Evolutionary conservation across 2,329 filamentous ascomycete species (phyloP).

Genomic region (Phialemoniopsis sp.): DNA sequence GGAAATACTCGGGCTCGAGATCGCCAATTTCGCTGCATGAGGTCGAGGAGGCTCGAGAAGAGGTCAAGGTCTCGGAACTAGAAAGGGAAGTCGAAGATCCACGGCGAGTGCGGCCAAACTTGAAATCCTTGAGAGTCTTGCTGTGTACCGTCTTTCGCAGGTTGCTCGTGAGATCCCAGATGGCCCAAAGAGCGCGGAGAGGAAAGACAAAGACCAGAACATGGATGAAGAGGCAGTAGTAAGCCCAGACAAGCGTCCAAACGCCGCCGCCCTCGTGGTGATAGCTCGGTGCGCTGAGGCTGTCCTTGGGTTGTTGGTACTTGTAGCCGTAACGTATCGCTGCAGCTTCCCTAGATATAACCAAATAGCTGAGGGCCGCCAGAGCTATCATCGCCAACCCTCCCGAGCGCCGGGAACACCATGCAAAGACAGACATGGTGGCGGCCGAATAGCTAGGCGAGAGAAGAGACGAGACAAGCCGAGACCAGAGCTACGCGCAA

Average conservation of each 20-base stretch:
- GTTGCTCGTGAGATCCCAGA: constrained; percentile 51
- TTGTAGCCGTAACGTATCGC: constrained; percentile 37
- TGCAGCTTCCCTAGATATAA: constrained; percentile 46
- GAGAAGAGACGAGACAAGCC: no score
- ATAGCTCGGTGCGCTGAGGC: constrained; percentile 25
- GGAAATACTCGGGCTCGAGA: constrained; percentile 37
- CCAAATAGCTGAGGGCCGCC: constrained; percentile 47
- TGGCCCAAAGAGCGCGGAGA: constrained; percentile 56
- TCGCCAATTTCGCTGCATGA: constrained; percentile 49
- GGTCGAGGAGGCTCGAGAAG: constrained; percentile 41
- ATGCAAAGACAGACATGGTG: constrained; percentile 48
- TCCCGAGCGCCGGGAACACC: constrained; percentile 49
- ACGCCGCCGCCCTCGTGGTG: constrained; percentile 37
- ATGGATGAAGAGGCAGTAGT: constrained; percentile 64
- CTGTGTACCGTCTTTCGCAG: constrained; percentile 40
- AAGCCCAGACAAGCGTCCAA: constrained; percentile 53
- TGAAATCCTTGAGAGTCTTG: constrained; percentile 42
- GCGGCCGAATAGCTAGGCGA: constrained; percentile 7
- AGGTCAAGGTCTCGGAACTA: constrained; percentile 50
- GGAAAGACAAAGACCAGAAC: constrained; percentile 60
- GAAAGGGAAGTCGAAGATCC: constrained; percentile 51
- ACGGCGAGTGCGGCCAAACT: constrained; percentile 41
- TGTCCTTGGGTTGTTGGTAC: constrained; percentile 33
- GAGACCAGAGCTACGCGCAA: no score
- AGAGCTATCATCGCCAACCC: constrained; percentile 50